A percentile compares a stretch with the other conserved stretches of the same genome.
Conservation (phyloP, 202 grass and related monocot species). For the Alloteropsis angusta region DNA sequence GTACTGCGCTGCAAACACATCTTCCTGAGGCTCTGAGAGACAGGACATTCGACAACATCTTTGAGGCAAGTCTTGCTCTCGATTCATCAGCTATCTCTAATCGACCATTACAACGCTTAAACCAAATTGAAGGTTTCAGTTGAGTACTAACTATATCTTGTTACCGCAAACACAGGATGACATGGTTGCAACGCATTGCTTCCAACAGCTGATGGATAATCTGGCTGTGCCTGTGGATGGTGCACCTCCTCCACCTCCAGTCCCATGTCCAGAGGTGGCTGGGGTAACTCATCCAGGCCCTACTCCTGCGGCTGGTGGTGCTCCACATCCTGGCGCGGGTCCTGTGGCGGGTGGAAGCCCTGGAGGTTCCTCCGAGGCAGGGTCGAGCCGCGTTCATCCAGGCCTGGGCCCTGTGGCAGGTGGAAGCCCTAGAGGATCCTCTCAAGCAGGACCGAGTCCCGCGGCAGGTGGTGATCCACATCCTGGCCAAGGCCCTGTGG, state of each 20-base stretch:
- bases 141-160: not conserved
- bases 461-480: not conserved
- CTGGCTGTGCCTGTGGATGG: not conserved
- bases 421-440: not conserved
- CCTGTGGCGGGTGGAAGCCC: not conserved
- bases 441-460: not conserved
- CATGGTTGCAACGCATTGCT: not conserved
- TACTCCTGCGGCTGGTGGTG: not conserved
- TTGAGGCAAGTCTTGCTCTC: not conserved
- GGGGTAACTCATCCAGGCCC: not conserved
- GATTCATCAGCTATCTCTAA: not conserved
- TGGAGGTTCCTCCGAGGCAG: not conserved
- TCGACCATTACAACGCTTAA: not conserved
- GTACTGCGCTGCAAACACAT: not conserved
- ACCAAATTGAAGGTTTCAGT: not conserved
- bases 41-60: constrained; percentile 12
- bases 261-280: not conserved
- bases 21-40: constrained; percentile 21
- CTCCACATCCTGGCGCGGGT: not conserved
- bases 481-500: not conserved
- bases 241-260: not conserved
- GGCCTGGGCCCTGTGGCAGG: not conserved
- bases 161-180: constrained; percentile 24
- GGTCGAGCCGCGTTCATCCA: not conserved
- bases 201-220: constrained; percentile 3